phyloP scores from a whole-genome alignment of 345 rosid genomes.

The Cardamine resedifolia region DNA sequence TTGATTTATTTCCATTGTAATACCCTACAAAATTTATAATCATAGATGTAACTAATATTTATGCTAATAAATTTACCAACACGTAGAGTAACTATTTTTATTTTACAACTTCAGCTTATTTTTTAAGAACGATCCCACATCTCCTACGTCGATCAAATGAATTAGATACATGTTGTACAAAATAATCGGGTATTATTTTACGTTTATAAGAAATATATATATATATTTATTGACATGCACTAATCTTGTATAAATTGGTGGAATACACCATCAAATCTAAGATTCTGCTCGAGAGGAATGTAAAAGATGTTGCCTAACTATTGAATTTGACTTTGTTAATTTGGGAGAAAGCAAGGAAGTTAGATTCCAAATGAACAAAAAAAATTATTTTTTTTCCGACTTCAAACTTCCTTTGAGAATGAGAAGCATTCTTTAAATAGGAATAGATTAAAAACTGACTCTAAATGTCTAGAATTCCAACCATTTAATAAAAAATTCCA shows the following conservation, averaged over 20 bases:
- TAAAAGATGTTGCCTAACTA: constrained; percentile 30
- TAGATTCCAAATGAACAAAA: too few relatives aligned
- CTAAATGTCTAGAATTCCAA: too few relatives aligned
- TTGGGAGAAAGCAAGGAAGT: constrained; percentile 15
- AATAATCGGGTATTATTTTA: background rate
- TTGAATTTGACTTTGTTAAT: constrained; percentile 19
- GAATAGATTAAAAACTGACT: too few relatives aligned
- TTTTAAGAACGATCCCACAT: background rate
- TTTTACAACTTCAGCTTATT: background rate
- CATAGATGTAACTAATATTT: background rate
- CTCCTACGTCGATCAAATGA: background rate
- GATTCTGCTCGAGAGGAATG: background rate
- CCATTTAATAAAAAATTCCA: too few relatives aligned
- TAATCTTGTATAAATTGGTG: background rate
- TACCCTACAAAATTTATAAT: background rate
- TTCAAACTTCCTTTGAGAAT: too few relatives aligned
- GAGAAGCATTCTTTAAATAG: too few relatives aligned
- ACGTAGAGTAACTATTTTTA: background rate
- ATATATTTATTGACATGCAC: background rate
- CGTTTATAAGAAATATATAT: background rate
- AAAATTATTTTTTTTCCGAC: too few relatives aligned
- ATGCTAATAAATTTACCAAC: background rate
- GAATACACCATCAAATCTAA: background rate
- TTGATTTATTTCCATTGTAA: background rate
- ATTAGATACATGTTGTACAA: background rate